Conservation (phyloP, 441 rosid genomes). For the Adansonia rubrostipa region DNA sequence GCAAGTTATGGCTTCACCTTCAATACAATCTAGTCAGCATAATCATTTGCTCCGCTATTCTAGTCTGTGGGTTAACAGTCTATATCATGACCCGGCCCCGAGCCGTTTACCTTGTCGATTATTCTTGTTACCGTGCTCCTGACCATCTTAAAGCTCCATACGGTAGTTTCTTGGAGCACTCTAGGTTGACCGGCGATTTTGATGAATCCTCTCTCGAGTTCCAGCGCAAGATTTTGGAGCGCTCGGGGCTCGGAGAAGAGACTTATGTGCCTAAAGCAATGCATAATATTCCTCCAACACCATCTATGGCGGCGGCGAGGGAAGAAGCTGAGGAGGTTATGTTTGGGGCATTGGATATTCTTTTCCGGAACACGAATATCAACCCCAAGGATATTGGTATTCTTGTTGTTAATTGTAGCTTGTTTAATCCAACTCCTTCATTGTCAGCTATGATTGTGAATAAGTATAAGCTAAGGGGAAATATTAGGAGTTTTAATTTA, state of each 20-base stretch:
- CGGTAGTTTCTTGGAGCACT: constrained; percentile 62
- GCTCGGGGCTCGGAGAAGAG: constrained; percentile 70
- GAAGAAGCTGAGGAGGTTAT: constrained; percentile 76
- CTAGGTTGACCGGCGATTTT: constrained; percentile 60
- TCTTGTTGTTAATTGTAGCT: constrained; percentile 74
- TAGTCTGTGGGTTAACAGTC: constrained; percentile 61
- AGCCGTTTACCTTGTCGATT: constrained; percentile 62
- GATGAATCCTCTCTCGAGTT: constrained; percentile 74
- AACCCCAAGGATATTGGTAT: constrained; percentile 74
- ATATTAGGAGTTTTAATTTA: constrained; percentile 60
- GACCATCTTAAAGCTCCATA: constrained; percentile 56
- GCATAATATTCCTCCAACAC: constrained; percentile 67
- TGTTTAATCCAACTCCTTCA: constrained; percentile 75
- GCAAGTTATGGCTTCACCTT: constrained; percentile 60
- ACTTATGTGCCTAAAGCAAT: constrained; percentile 76
- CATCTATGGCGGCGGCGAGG: constrained; percentile 73
- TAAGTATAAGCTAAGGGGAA: constrained; percentile 71
- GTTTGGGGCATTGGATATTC: constrained; percentile 67
- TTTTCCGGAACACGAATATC: constrained; percentile 48
- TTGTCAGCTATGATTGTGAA: constrained; percentile 74
- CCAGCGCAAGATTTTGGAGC: constrained; percentile 74
- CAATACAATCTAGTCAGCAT: constrained; percentile 64
- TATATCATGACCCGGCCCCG: constrained; percentile 57
- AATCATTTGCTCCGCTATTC: constrained; percentile 50
- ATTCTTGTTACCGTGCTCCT: constrained; percentile 60